Conservation (phyloP, 2,329 filamentous ascomycete genomes). For the Calonectria ilicicola region DNA sequence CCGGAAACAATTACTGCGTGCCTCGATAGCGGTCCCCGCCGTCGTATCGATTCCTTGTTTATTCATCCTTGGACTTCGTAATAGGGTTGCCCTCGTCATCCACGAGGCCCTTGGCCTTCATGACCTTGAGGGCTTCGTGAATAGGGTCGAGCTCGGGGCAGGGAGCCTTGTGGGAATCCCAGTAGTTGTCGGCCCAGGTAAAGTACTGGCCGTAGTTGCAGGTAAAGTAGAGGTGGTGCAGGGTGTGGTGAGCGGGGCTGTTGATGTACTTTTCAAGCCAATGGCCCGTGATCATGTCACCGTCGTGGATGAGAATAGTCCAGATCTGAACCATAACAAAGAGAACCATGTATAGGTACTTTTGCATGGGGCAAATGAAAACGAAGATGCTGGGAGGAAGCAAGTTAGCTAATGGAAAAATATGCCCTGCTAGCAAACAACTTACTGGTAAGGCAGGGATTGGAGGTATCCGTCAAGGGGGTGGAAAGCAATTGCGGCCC, state of each 20-base stretch:
- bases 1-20: background rate
- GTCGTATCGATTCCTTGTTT: background rate
- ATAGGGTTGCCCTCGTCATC: conserved; percentile 57
- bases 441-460: conserved; percentile 60
- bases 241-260: conserved; percentile 60
- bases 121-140: conserved; percentile 56
- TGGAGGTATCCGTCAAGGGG: conserved; percentile 60
- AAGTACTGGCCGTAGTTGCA: conserved; percentile 64
- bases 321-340: conserved; percentile 60
- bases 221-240: conserved; percentile 63
- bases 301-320: conserved; percentile 63
- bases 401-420: conserved; percentile 12
- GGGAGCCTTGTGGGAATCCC: conserved; percentile 58
- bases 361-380: conserved; percentile 59
- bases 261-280: conserved; percentile 61
- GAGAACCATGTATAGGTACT: conserved; percentile 57
- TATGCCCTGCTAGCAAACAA: background rate
- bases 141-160: conserved; percentile 57
- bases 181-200: conserved; percentile 60
- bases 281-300: conserved; percentile 61
- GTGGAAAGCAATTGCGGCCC: conserved; percentile 61
- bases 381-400: conserved; percentile 50
- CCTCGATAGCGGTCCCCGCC: background rate
- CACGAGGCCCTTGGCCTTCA: conserved; percentile 58
- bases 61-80: conserved; percentile 45